phyloP scores from a whole-genome alignment of 352 stramenopile species.

The Phytophthora aleatoria region DNA sequence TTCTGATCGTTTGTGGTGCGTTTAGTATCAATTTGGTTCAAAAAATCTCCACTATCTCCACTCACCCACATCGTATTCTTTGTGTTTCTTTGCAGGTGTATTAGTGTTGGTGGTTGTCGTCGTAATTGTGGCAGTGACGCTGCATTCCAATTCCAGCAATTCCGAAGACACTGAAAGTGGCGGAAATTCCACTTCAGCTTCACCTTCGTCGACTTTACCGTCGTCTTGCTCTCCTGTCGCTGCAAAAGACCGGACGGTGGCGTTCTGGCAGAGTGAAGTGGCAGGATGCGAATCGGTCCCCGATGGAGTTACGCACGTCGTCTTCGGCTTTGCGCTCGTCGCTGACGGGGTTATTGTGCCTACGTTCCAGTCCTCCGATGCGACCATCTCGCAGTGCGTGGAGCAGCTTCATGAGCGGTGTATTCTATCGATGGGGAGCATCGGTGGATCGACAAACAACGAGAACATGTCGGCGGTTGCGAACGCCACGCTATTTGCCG shows the following conservation, averaged over 20 bases:
- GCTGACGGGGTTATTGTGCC: slow-evolving; percentile 50
- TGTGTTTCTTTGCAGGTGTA: slow-evolving; percentile 6
- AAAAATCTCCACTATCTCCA: slow-evolving; percentile 2
- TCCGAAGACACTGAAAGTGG: slow-evolving; percentile 1
- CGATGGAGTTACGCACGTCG: slow-evolving; percentile 70
- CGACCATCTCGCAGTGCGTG: slow-evolving; percentile 61
- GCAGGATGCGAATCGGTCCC: slow-evolving; percentile 74
- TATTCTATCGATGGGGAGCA: slow-evolving; percentile 60
- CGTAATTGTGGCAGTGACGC: slow-evolving; percentile 40
- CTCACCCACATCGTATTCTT: neutral
- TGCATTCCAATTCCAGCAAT: slow-evolving; percentile 25
- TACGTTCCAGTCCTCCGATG: slow-evolving; percentile 65
- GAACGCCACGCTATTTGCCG: slow-evolving; percentile 52
- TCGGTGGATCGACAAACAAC: slow-evolving; percentile 81
- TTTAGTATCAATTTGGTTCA: neutral
- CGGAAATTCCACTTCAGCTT: slow-evolving; percentile 19
- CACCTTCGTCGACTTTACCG: slow-evolving; percentile 9
- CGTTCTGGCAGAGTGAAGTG: slow-evolving; percentile 85
- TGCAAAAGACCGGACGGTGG: slow-evolving; percentile 62
- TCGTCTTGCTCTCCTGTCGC: slow-evolving; percentile 36
- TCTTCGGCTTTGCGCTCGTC: slow-evolving; percentile 79
- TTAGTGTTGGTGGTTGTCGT: slow-evolving; percentile 47
- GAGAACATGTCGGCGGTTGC: slow-evolving; percentile 52
- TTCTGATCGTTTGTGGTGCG: slow-evolving; percentile 35
- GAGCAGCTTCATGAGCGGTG: slow-evolving; percentile 59